Evolutionary conservation across 73 alveolate species (phyloP), one percentile per base, ranked within the genome.

Genomic region (Blepharisma stoltei): DNA sequence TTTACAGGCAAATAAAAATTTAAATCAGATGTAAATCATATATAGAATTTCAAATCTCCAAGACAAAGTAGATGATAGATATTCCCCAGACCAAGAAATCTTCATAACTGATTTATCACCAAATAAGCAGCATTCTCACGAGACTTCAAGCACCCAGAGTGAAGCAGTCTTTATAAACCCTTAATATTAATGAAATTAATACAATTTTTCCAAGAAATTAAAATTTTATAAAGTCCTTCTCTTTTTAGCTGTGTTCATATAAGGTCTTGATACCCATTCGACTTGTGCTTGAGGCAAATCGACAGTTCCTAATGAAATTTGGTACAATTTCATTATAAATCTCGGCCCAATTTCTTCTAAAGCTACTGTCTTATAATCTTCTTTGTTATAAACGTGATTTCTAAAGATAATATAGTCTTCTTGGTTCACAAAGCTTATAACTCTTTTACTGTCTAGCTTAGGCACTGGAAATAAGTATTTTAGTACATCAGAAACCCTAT

Each of bases 381-480:
- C 89, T 81, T 93, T 93, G 48, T 94, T 84, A 77, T 86, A 89
- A 70, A 90, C 92, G 78, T 96, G 99, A 85, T 94, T 97, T 81
- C 97, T 84, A 76, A 91, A 86, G 70, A 78, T 69, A 8, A 91
- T 91, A 14, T 69, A 75, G 52, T 83, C 92, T 54, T 77, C 76
- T 47, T 84, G 6, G 83, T 97, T 97, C 32, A 88, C 87, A 83
- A 96, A 96, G 73, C 99, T 94, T 78, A 97, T 83, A 25, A 95
- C 97, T 76, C 99, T 80, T 83, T 96, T 95, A 45, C 94, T 80
- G n/a, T 94, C 99, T 27, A 90, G 94, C 81, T 96, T 96, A 3
- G 99, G 99, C 46, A 97, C 94, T 6, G 99, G 99, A 90, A 97
- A 97, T 8, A 97, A 90, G 84, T 94, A 93, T 91, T 96, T 92